phyloP scores from a whole-genome alignment of 2,329 filamentous ascomycete species.

The Penicillium sp. region DNA sequence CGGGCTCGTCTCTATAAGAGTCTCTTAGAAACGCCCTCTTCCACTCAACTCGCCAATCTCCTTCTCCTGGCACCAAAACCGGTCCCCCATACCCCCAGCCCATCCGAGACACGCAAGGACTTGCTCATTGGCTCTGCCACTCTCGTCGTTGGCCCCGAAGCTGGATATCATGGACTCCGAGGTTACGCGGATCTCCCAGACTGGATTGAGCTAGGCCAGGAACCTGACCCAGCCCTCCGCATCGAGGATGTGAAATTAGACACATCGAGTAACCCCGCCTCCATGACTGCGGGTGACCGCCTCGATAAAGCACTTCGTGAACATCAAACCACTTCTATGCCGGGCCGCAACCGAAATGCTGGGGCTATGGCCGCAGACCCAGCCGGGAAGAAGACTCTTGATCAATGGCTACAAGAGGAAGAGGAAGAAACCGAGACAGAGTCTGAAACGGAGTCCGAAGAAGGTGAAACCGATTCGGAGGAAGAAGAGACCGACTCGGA shows the following conservation, averaged over 20 bases:
- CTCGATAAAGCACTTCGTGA: slow-evolving; percentile 46
- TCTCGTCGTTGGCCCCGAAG: slow-evolving; percentile 75
- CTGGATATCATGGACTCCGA: slow-evolving; percentile 68
- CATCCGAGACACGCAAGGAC: slow-evolving; percentile 76
- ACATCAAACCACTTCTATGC: slow-evolving; percentile 32
- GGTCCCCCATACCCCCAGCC: slow-evolving; percentile 83
- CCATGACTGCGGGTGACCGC: slow-evolving; percentile 43
- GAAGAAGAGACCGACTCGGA: slow-evolving; percentile 52
- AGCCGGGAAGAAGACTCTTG: slow-evolving; percentile 72
- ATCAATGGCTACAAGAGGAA: slow-evolving; percentile 87
- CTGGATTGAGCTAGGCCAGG: slow-evolving; percentile 77
- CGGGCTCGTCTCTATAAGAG: slow-evolving; percentile 84
- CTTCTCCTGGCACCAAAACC: slow-evolving; percentile 93
- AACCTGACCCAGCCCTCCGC: slow-evolving; percentile 74
- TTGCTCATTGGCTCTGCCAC: slow-evolving; percentile 81
- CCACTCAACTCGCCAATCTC: slow-evolving; percentile 79
- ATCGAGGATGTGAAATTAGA: slow-evolving; percentile 54
- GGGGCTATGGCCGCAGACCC: slow-evolving; percentile 23
- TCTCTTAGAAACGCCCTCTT: slow-evolving; percentile 71
- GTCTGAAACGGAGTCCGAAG: slow-evolving; percentile 50
- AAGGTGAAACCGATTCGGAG: slow-evolving; percentile 41
- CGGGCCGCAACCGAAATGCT: slow-evolving; percentile 14
- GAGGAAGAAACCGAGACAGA: slow-evolving; percentile 57
- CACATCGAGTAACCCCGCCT: slow-evolving; percentile 27
- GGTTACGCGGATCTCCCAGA: slow-evolving; percentile 79